Conservation (phyloP, 2,329 filamentous ascomycete species). For the Alternaria longipes region DNA sequence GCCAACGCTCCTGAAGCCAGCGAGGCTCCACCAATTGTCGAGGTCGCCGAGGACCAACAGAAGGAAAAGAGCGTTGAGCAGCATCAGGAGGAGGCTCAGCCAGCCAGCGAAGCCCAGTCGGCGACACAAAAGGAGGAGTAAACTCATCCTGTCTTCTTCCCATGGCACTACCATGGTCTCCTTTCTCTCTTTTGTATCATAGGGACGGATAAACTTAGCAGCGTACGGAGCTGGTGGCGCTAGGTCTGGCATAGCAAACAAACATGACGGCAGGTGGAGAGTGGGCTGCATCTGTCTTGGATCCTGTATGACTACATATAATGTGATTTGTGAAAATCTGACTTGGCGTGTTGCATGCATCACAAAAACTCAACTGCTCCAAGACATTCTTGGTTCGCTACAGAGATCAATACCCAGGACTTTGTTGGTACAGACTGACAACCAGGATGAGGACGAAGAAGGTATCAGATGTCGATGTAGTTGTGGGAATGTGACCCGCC, state of each 20-base stretch:
- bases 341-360: background rate
- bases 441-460: background rate
- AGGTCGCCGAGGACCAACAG: constrained; percentile 52
- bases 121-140: constrained; percentile 42
- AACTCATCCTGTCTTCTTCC: constrained; percentile 1
- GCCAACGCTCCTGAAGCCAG: constrained; percentile 52
- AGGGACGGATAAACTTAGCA: constrained; percentile 26
- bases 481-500: background rate
- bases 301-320: constrained; percentile 21
- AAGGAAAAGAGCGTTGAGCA: constrained; percentile 57
- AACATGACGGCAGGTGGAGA: constrained; percentile 7
- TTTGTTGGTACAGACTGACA: background rate
- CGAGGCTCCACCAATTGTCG: constrained; percentile 53
- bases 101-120: constrained; percentile 51
- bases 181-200: constrained; percentile 24
- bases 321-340: constrained; percentile 6
- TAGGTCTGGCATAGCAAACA: constrained; percentile 9
- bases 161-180: constrained; percentile 5
- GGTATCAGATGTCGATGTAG: background rate
- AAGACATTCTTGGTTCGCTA: background rate
- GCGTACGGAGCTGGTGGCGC: constrained; percentile 22
- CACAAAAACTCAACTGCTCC: background rate
- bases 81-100: constrained; percentile 46
- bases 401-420: background rate
- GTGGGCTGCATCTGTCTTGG: constrained; percentile 9